Evolutionary conservation across 208 protist species (phyloP), one percentile per base, ranked within the genome.

Genomic region (Cochliopodium minus): DNA sequence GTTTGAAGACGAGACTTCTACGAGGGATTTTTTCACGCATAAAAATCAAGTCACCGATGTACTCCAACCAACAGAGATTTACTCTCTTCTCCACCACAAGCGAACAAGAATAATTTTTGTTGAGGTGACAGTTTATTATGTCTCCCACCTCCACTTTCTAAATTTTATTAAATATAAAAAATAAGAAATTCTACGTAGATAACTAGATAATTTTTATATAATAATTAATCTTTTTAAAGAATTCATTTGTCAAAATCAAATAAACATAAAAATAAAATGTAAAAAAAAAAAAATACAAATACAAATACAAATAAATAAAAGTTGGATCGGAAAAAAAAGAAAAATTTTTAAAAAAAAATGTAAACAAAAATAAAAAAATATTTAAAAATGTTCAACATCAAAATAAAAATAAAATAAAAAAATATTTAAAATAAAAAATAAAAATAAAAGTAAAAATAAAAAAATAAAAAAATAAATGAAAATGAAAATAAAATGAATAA

Each of bases 81-180:
- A n/a, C n/a, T n/a, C n/a, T n/a, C n/a, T n/a, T n/a, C n/a, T n/a
- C n/a, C n/a, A n/a, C n/a, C n/a, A n/a, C n/a, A n/a, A n/a, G n/a
- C n/a, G n/a, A n/a, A n/a, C n/a, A n/a, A n/a, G n/a, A n/a, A n/a
- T n/a, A n/a, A n/a, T n/a, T n/a, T n/a, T n/a, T n/a, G n/a, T n/a
- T n/a, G n/a, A n/a, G n/a, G n/a, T n/a, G n/a, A n/a, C n/a, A n/a
- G n/a, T n/a, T n/a, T n/a, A n/a, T n/a, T n/a, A n/a, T n/a, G n/a
- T n/a, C n/a, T n/a, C n/a, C n/a, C n/a, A n/a, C n/a, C n/a, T n/a
- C n/a, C n/a, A n/a, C n/a, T n/a, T n/a, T n/a, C n/a, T n/a, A 63
- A 33, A 59, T 26, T 17, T 23, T 59, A 35, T 59, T 49, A 20
- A 63, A 63, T 39, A 57, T n/a, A 57, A 57, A 57, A 49, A 57